Evolutionary conservation across 1,139 yeast species (phyloP).

Genomic region (Hanseniaspora uvarum): DNA sequence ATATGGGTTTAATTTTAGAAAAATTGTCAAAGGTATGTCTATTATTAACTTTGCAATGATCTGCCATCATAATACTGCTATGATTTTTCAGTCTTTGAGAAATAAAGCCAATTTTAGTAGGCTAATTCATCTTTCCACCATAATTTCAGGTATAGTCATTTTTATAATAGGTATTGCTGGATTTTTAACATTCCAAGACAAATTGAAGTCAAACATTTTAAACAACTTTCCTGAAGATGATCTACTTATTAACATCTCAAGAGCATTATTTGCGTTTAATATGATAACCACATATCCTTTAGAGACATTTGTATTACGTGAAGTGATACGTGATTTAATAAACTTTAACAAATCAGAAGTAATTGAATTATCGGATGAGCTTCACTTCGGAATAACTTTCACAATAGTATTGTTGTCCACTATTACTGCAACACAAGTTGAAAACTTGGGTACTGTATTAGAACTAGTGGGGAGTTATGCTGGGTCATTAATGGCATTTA

Average conservation of each 20-base stretch:
- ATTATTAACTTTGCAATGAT: constrained; percentile 90
- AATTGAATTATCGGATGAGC: constrained; percentile 34
- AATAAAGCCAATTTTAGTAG: constrained; percentile 67
- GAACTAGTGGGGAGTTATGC: constrained; percentile 89
- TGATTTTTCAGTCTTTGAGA: constrained; percentile 73
- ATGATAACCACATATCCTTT: constrained; percentile 91
- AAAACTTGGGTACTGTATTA: constrained; percentile 78
- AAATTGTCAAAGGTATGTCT: constrained; percentile 73
- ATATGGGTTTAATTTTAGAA: constrained; percentile 12
- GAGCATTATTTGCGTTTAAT: constrained; percentile 85
- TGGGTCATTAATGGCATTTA: constrained; percentile 86
- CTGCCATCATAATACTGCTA: constrained; percentile 87
- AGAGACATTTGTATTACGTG: constrained; percentile 82
- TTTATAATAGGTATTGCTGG: constrained; percentile 74
- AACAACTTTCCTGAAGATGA: constrained; percentile 78
- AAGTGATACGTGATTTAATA: constrained; percentile 62
- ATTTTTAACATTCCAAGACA: constrained; percentile 59
- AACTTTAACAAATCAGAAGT: constrained; percentile 27
- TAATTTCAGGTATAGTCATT: constrained; percentile 71
- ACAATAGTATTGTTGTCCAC: constrained; percentile 57
- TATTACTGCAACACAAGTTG: constrained; percentile 67
- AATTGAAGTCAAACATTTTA: constrained; percentile 74
- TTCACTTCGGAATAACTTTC: constrained; percentile 61
- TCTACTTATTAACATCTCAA: constrained; percentile 64
- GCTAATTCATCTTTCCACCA: constrained; percentile 76